Evolutionary conservation across 768 basidiomycete genomes (phyloP).

Genomic region (Boletellus ananiceps): DNA sequence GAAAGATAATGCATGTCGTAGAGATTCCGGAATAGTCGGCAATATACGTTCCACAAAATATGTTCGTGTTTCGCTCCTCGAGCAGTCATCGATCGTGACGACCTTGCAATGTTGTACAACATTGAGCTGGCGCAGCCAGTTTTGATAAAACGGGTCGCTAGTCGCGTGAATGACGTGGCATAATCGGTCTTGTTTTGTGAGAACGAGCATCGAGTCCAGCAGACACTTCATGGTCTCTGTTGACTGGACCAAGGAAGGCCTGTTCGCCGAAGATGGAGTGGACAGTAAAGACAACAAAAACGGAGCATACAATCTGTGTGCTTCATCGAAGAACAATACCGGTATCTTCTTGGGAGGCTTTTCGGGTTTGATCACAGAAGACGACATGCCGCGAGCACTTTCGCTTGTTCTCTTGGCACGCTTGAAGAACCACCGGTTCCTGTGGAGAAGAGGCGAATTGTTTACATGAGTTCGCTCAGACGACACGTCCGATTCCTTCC

Average conservation of each 20-base stretch:
- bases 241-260: slow-evolving; percentile 71
- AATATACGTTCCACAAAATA: slow-evolving; percentile 64
- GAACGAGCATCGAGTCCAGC: slow-evolving; percentile 79
- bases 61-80: slow-evolving; percentile 61
- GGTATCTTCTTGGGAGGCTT: slow-evolving; percentile 62
- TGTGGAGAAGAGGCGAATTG: slow-evolving; percentile 26
- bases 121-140: slow-evolving; percentile 75
- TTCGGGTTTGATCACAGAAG: slow-evolving; percentile 28
- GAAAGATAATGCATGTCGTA: slow-evolving; percentile 56
- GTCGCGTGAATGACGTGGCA: slow-evolving; percentile 81
- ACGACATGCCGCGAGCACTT: slow-evolving; percentile 32
- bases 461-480: slow-evolving; percentile 44
- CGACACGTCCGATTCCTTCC: slow-evolving; percentile 31
- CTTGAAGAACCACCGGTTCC: slow-evolving; percentile 27
- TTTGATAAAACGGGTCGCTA: slow-evolving; percentile 82
- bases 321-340: slow-evolving; percentile 82
- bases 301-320: slow-evolving; percentile 65
- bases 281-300: not conserved
- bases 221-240: slow-evolving; percentile 79
- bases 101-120: slow-evolving; percentile 86
- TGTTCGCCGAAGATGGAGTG: slow-evolving; percentile 27
- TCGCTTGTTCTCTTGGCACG: slow-evolving; percentile 24
- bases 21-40: slow-evolving; percentile 63
- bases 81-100: slow-evolving; percentile 76
- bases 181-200: slow-evolving; percentile 84